A percentile compares a stretch with the other conserved stretches of the same genome.
These are phyloP conservation scores for Macroventuria anomochaeta DNA, from an alignment of 2,329 filamentous ascomycete species.

Conservation along the genomic window DNA sequence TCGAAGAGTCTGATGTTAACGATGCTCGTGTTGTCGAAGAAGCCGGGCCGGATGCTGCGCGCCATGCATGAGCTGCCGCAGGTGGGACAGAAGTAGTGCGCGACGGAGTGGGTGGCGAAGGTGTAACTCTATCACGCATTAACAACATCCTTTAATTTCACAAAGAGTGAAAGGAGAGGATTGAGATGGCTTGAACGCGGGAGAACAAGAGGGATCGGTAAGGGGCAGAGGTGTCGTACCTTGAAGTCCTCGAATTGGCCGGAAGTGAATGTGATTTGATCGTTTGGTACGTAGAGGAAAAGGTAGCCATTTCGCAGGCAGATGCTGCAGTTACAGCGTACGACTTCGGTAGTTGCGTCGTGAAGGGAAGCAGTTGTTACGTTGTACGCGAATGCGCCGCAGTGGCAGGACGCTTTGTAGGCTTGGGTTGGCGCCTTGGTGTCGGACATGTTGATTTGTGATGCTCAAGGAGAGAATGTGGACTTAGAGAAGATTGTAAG, in stretches of 20 bases:
- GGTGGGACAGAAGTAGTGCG: conserved; percentile 38
- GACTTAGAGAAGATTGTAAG: too few relatives aligned
- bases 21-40: conserved; percentile 26
- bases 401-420: conserved; percentile 62
- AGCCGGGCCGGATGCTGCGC: conserved; percentile 21
- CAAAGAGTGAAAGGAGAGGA: too few relatives aligned
- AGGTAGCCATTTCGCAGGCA: conserved; percentile 61
- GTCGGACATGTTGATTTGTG: conserved; percentile 34
- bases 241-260: conserved; percentile 28
- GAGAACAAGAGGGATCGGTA: not conserved
- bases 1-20: conserved; percentile 41
- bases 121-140: conserved; percentile 30
- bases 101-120: conserved; percentile 30
- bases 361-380: conserved; percentile 59
- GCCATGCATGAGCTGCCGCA: conserved; percentile 40
- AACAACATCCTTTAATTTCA: not conserved
- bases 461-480: too few relatives aligned
- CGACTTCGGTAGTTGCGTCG: conserved; percentile 50
- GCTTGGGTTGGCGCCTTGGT: conserved; percentile 52
- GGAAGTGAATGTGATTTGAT: conserved; percentile 27
- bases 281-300: conserved; percentile 47
- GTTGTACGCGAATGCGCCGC: conserved; percentile 58
- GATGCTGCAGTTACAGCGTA: conserved; percentile 62
- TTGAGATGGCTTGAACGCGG: too few relatives aligned
- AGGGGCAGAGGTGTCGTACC: conserved; percentile 11